Base-by-base conservation (phyloP, 73 alveolate species). In the Uronychia binucleata region DNA sequence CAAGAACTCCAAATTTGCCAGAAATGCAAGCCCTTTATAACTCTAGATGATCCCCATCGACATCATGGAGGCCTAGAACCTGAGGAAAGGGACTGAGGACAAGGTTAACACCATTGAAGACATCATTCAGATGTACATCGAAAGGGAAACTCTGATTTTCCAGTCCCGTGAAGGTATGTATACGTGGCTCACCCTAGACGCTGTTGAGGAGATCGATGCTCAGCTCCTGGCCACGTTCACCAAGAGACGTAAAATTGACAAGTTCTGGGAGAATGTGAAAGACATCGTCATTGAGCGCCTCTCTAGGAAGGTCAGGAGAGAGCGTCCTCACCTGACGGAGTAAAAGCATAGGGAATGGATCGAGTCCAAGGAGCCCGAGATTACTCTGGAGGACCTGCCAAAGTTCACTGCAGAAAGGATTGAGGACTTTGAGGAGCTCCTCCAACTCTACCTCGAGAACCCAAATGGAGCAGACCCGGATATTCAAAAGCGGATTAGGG, bases 361-460 rank as follows among this genome's bases (percentile, higher is more conserved):
- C 1, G 94, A 88, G 57, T 77, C 88, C 34, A 29, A 34, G 75
- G 94, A 88, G 57, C 94, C 94, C 11, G 88, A 82, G 57, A 75
- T 88, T 0, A 81, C 81, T 5, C 33, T 88, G 5, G 79, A 77
- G 30, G 94, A 88, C 35, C 59, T 88, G 35, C 85, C 88, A 1
- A 78, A 83, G 26, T 57, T 30, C 34, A 83, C 83, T 27, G 33
- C 29, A 25, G 86, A 79, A 28, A 46, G 92, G 46, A 86, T 86
- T 33, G 88, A 81, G 35, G 92, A 86, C 31, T 75, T 58, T 0
- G 88, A 86, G 25, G 88, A 81, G 26, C 79, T 86, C 1, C 81
- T 75, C 58, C 5, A 46, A 67, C 28, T 79, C 80, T 75, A 8
- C 5, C 81, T 75, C 28, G 81, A 75, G 81, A 75, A 32, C 81